Conservation (phyloP, 225 moss, liverwort and hornwort genomes). For the Marchantia polymorpha region DNA sequence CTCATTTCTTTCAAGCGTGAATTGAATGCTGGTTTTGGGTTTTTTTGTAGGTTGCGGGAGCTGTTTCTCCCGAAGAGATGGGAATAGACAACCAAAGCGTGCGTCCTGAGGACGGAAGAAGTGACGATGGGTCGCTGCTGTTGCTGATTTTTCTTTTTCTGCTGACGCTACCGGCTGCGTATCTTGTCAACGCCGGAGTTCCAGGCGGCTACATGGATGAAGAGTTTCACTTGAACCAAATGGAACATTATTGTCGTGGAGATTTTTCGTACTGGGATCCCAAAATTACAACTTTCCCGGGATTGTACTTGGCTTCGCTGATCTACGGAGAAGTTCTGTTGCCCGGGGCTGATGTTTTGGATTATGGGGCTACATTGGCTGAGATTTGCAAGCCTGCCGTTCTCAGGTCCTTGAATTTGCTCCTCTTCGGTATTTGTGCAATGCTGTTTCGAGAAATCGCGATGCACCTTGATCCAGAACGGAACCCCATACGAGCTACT, state of each 20-base stretch:
- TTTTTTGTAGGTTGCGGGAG: not conserved
- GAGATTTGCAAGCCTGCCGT: slow-evolving; percentile 58
- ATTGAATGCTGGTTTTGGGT: not conserved
- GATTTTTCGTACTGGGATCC: slow-evolving; percentile 45
- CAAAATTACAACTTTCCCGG: slow-evolving; percentile 48
- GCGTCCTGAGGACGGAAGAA: not conserved
- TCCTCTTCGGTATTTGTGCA: slow-evolving; percentile 51
- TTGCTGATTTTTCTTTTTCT: slow-evolving; percentile 27
- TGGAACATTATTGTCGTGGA: slow-evolving; percentile 42
- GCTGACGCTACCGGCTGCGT: slow-evolving; percentile 36
- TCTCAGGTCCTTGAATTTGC: slow-evolving; percentile 69
- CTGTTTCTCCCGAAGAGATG: not conserved
- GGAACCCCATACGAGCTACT: slow-evolving; percentile 38
- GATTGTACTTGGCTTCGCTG: slow-evolving; percentile 63
- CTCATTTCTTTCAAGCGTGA: not conserved
- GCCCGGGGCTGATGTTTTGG: slow-evolving; percentile 39
- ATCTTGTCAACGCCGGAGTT: slow-evolving; percentile 27
- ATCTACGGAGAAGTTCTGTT: slow-evolving; percentile 48
- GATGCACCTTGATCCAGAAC: slow-evolving; percentile 61
- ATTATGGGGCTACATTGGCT: slow-evolving; percentile 35
- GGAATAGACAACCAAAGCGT: slow-evolving; percentile 8
- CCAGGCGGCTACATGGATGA: slow-evolving; percentile 40
- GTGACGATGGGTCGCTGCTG: slow-evolving; percentile 18
- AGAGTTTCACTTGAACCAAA: slow-evolving; percentile 46
- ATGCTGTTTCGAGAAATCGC: slow-evolving; percentile 58